Percentiles rank a stretch among this genome's conserved stretches.
Conservation (phyloP, 2,329 filamentous ascomycete species). For the Chaetomium globosum region DNA sequence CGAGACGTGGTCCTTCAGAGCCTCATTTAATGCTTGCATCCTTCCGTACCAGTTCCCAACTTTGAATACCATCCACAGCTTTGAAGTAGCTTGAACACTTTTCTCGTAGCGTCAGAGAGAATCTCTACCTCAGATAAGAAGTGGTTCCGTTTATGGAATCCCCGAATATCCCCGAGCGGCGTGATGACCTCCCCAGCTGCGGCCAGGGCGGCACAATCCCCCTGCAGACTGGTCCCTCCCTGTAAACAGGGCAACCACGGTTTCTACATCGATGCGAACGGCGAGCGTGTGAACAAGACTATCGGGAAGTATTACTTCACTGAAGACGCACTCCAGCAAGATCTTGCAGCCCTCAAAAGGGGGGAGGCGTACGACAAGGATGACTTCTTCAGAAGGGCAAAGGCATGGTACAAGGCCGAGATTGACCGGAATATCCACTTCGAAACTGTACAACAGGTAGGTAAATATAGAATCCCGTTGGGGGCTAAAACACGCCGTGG, state of each 20-base stretch:
- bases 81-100: neutral
- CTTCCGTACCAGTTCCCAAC: neutral
- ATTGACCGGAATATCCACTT: slow-evolving; percentile 33
- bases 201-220: neutral
- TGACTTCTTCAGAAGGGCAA: slow-evolving; percentile 33
- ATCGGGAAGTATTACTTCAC: slow-evolving; percentile 31
- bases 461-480: neutral
- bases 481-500: neutral
- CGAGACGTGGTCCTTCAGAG: neutral
- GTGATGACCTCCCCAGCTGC: neutral
- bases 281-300: neutral
- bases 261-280: neutral
- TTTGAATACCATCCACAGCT: neutral
- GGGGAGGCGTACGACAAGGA: slow-evolving; percentile 27
- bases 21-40: neutral
- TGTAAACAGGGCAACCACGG: slow-evolving; percentile 7
- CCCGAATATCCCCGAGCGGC: neutral
- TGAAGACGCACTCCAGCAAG: slow-evolving; percentile 30
- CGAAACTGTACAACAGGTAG: slow-evolving; percentile 18
- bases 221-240: neutral
- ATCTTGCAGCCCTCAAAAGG: slow-evolving; percentile 29
- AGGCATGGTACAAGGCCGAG: slow-evolving; percentile 37
- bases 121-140: neutral
- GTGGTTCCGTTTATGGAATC: neutral
- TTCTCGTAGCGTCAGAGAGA: neutral